Base-by-base conservation (phyloP, 2,329 filamentous ascomycete species). In the Pleurostoma richardsiae region DNA sequence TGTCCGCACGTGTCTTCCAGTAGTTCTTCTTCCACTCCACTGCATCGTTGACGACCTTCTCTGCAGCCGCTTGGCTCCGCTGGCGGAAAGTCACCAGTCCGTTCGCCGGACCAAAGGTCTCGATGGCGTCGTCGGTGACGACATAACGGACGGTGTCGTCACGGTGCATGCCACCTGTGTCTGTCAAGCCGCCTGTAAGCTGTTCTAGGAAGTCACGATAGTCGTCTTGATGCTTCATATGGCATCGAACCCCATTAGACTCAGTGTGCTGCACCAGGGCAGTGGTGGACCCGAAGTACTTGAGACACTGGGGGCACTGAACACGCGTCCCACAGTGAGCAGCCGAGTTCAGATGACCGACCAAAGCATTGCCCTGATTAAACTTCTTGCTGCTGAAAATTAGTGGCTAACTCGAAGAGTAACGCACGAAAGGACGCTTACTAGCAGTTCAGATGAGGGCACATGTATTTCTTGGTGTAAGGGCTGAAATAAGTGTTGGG, bases 371-470 rank as follows among this genome's bases (percentile, higher is more conserved):
- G 19, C 19, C 19, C 2, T 19, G 19, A 19, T 19, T 19, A 19
- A 19, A 19, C 19, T 19, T 19, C 19, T 19, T 19, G 19, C 19
- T 19, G 19, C 19, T 19, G 19, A 19, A 19, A 19, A 19, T 19
- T 19, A 19, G 19, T 19, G 19, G 19, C 19, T 19, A 19, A 19
- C 19, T 19, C 19, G 19, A 19, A 19, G 19, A 19, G 19, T 19
- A 19, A 19, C 19, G 19, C 19, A 19, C 19, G 19, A 19, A 19
- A 19, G 19, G 33, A 7, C 28, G 61, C 69, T 67, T 66, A 79
- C 71, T 65, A 62, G 71, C 82, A 85, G 3, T 59, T 54, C 1
- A 54, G 51, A 46, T 76, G 71, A 0, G 81, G 82, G 46, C 82
- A 86, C 45, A 61, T 66, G 63, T 71, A 86, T 42, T 64, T 68